Conservation (phyloP, 2,329 filamentous ascomycete species). For the Trichophyton schoenleinii region DNA sequence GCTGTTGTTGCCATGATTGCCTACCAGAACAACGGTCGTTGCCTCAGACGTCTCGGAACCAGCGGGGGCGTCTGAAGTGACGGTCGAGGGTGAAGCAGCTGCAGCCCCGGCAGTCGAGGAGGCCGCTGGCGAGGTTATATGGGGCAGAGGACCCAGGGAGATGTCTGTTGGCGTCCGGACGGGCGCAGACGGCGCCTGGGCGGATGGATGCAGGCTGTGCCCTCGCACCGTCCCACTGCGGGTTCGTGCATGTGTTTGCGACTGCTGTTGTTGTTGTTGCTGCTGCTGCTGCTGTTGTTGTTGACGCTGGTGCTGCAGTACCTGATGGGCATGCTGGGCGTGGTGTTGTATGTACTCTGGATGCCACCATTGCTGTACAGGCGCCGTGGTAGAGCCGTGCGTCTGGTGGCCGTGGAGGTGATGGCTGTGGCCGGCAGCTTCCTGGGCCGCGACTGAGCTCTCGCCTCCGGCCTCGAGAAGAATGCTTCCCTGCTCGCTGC, state of each 20-base stretch:
- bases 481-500: slow-evolving; percentile 93
- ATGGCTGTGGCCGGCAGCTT: too few relatives aligned
- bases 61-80: slow-evolving; percentile 56
- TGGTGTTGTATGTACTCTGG: slow-evolving; percentile 27
- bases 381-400: too few relatives aligned
- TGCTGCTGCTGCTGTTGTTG: background rate
- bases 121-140: slow-evolving; percentile 38
- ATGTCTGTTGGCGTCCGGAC: slow-evolving; percentile 90
- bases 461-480: slow-evolving; percentile 67
- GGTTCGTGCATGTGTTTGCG: slow-evolving; percentile 49
- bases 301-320: background rate
- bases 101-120: too few relatives aligned
- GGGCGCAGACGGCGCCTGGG: slow-evolving; percentile 76
- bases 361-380: background rate
- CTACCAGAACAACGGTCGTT: slow-evolving; percentile 13
- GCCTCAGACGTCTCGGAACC: slow-evolving; percentile 21
- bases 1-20: background rate
- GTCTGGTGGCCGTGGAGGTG: too few relatives aligned
- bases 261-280: slow-evolving; percentile 14
- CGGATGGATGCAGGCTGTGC: slow-evolving; percentile 20
- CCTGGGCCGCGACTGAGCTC: background rate
- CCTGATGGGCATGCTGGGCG: slow-evolving; percentile 6
- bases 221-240: slow-evolving; percentile 68
- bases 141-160: slow-evolving; percentile 74
- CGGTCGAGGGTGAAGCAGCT: background rate